Evolutionary conservation across 2,329 filamentous ascomycete species (phyloP).

Genomic region (Exophiala sideris): DNA sequence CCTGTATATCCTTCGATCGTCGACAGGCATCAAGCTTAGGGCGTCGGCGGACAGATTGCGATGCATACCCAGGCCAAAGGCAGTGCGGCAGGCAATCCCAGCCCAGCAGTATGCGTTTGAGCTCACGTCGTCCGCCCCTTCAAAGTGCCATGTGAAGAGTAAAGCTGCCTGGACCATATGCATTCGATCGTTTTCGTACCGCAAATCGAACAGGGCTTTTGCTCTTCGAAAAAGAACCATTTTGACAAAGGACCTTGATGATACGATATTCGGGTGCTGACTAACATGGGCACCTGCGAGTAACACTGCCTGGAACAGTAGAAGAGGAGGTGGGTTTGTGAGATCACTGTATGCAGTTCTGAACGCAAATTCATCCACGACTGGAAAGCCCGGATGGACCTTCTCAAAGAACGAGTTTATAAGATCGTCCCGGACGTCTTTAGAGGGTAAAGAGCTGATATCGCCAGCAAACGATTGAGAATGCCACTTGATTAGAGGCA

Average conservation of each 20-base stretch:
- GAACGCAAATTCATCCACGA: slow-evolving; percentile 53
- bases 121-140: slow-evolving; percentile 54
- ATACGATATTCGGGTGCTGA: slow-evolving; percentile 35
- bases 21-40: slow-evolving; percentile 32
- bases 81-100: slow-evolving; percentile 51
- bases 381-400: slow-evolving; percentile 52
- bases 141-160: slow-evolving; percentile 55
- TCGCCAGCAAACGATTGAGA: neutral
- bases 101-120: slow-evolving; percentile 55
- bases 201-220: slow-evolving; percentile 53
- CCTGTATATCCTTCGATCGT: slow-evolving; percentile 44
- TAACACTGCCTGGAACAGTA: slow-evolving; percentile 51
- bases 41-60: slow-evolving; percentile 41
- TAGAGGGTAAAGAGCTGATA: slow-evolving; percentile 1
- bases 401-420: slow-evolving; percentile 51
- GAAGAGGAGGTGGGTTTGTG: slow-evolving; percentile 44
- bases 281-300: slow-evolving; percentile 53
- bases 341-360: slow-evolving; percentile 50
- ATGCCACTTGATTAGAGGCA: neutral
- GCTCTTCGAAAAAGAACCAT: slow-evolving; percentile 51
- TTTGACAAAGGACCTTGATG: slow-evolving; percentile 43
- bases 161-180: slow-evolving; percentile 54
- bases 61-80: slow-evolving; percentile 55
- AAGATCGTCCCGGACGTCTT: slow-evolving; percentile 38
- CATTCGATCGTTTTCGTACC: slow-evolving; percentile 53